Percentiles rank a stretch among this genome's conserved stretches.
Conservation (phyloP, 495 filamentous ascomycete species). For the Hypoxylon lienhwacheense region DNA sequence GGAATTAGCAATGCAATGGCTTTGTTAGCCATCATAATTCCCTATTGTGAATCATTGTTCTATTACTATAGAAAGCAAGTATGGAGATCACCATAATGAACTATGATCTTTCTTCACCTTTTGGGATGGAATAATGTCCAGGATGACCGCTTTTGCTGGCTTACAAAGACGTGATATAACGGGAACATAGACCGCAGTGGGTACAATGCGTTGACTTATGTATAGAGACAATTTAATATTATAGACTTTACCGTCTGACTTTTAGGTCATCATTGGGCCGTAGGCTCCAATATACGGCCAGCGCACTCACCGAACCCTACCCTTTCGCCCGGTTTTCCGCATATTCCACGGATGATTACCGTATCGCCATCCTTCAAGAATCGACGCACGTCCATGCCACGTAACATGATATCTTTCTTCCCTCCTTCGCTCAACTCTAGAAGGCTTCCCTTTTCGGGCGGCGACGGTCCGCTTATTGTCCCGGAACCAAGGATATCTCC, state of each 20-base stretch:
- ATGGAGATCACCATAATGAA: too few relatives aligned
- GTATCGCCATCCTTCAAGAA: conserved; percentile 88
- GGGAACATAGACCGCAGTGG: too few relatives aligned
- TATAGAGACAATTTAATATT: too few relatives aligned
- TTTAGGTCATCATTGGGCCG: conserved; percentile 1
- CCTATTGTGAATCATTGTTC: too few relatives aligned
- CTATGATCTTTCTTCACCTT: too few relatives aligned
- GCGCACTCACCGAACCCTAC: conserved; percentile 77
- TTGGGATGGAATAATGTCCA: too few relatives aligned
- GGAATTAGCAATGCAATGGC: too few relatives aligned
- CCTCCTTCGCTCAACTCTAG: conserved; percentile 73
- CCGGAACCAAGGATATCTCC: conserved; percentile 89
- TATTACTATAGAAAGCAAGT: too few relatives aligned
- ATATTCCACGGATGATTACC: conserved; percentile 69
- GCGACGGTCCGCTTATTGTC: conserved; percentile 77
- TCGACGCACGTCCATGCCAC: conserved; percentile 68
- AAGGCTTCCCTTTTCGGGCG: conserved; percentile 67
- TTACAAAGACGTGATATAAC: too few relatives aligned
- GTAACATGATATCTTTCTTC: conserved; percentile 66
- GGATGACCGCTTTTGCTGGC: too few relatives aligned
- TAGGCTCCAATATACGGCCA: conserved; percentile 55
- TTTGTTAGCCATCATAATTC: too few relatives aligned
- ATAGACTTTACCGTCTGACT: neutral
- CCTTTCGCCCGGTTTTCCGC: conserved; percentile 55
- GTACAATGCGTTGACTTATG: too few relatives aligned